Percentiles rank a stretch among this genome's conserved stretches.
Evolutionary conservation across 2,329 filamentous ascomycete species (phyloP).

Genomic region (Epichloe sp.): DNA sequence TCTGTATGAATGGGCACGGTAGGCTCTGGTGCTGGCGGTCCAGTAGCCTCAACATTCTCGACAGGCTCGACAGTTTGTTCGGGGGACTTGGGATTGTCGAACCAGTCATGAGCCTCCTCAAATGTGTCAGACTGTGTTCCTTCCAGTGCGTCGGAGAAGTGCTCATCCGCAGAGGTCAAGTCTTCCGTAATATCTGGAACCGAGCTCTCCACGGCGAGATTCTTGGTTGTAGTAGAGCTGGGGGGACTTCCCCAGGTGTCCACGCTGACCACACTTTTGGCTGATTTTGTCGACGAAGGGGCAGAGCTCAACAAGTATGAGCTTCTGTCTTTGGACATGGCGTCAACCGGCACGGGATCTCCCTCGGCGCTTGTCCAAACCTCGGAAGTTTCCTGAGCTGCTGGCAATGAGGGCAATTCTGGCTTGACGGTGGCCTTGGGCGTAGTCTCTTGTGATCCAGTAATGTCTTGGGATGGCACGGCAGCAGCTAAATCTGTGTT

Average conservation of each 20-base stretch:
- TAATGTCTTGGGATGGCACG: slow-evolving; percentile 28
- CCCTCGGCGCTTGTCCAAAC: slow-evolving; percentile 12
- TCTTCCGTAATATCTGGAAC: slow-evolving; percentile 16
- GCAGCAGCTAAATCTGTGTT: slow-evolving; percentile 24
- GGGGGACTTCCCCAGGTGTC: slow-evolving; percentile 11
- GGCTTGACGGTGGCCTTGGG: slow-evolving; percentile 44
- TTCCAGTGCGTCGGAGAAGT: slow-evolving; percentile 23
- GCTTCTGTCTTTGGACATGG: slow-evolving; percentile 29
- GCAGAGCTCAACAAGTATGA: slow-evolving; percentile 28
- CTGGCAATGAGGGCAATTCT: slow-evolving; percentile 14
- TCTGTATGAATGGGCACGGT: slow-evolving; percentile 1
- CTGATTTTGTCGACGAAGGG: slow-evolving; percentile 20
- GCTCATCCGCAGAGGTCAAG: slow-evolving; percentile 21
- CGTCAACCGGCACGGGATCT: slow-evolving; percentile 26
- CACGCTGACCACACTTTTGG: slow-evolving; percentile 13
- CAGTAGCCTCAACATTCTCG: slow-evolving; percentile 5
- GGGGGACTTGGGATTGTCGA: slow-evolving; percentile 3
- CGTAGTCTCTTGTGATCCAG: slow-evolving; percentile 54
- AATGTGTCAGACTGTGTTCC: slow-evolving; percentile 12
- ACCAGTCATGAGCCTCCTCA: slow-evolving; percentile 8
- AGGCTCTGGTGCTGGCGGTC: slow-evolving; percentile 2
- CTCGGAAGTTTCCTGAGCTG: slow-evolving; percentile 4
- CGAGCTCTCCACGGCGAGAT: slow-evolving; percentile 5
- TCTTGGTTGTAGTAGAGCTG: slow-evolving; percentile 15
- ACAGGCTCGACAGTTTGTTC: slow-evolving; percentile 1